These are phyloP conservation scores for Backusella macrospora DNA, from an alignment of 192 early-diverging fungal genomes.

Conservation along the genomic window DNA sequence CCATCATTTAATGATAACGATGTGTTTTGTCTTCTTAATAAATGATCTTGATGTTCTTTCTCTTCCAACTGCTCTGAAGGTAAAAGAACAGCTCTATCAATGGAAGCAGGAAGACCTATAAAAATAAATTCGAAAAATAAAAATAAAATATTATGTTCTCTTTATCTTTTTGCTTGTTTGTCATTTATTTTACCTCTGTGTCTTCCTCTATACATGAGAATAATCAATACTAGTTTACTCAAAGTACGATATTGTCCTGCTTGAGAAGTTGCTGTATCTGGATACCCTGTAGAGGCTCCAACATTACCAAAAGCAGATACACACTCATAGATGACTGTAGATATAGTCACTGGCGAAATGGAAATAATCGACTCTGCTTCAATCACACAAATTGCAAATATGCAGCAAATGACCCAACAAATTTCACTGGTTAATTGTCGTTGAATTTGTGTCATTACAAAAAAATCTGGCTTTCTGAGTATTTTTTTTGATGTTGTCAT, in stretches of 20 bases:
- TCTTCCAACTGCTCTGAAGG: constrained; percentile 39
- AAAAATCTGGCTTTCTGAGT: constrained; percentile 37
- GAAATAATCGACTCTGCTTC: constrained; percentile 33
- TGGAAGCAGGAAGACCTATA: constrained; percentile 38
- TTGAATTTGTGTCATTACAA: constrained; percentile 42
- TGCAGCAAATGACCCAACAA: constrained; percentile 37
- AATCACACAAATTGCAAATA: constrained; percentile 34
- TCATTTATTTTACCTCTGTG: constrained; percentile 34
- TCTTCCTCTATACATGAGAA: constrained; percentile 42
- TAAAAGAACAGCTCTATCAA: constrained; percentile 40
- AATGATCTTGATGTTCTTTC: constrained; percentile 25
- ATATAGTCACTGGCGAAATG: constrained; percentile 33
- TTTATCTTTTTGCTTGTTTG: too few species aligned
- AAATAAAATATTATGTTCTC: too few species aligned
- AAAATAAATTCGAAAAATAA: background rate
- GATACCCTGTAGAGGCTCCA: constrained; percentile 36
- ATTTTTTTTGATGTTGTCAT: constrained; percentile 27
- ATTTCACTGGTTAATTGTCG: constrained; percentile 42
- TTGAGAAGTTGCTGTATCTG: constrained; percentile 27
- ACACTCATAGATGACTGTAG: constrained; percentile 41
- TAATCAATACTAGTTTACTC: constrained; percentile 39
- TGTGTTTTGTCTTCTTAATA: constrained; percentile 23
- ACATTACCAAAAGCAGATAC: constrained; percentile 43
- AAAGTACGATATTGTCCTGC: constrained; percentile 30
- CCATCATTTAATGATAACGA: background rate